These are phyloP conservation scores for Lasiodiplodia hormozganensis DNA, from an alignment of 2,329 filamentous ascomycete genomes.

Conservation along the genomic window DNA sequence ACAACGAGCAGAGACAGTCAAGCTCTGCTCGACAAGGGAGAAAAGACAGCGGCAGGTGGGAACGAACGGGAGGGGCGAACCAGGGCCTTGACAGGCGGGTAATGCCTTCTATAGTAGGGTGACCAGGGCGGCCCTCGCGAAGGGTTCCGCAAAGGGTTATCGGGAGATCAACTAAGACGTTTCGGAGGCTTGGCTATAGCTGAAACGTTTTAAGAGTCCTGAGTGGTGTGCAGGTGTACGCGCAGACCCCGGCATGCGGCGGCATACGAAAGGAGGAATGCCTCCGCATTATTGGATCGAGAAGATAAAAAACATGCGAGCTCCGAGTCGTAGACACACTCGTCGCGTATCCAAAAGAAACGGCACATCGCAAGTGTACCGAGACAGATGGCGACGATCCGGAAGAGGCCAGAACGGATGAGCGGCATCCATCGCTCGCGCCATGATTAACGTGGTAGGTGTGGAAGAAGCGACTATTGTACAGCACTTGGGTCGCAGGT, in stretches of 20 bases:
- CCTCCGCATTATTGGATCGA: slow-evolving; percentile 5
- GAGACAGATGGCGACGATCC: neutral
- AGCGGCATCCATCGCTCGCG: neutral
- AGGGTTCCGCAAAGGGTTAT: slow-evolving; percentile 18
- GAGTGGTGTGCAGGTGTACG: slow-evolving; percentile 21
- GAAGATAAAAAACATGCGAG: neutral
- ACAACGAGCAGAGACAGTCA: slow-evolving; percentile 17
- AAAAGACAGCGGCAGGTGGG: slow-evolving; percentile 7
- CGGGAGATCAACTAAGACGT: slow-evolving; percentile 20
- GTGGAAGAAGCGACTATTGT: neutral
- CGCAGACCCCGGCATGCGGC: slow-evolving; percentile 13
- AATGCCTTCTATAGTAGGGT: slow-evolving; percentile 27
- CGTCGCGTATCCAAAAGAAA: neutral
- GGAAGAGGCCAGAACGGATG: neutral
- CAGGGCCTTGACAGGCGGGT: slow-evolving; percentile 9
- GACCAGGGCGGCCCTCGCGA: slow-evolving; percentile 19
- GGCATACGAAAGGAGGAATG: slow-evolving; percentile 11
- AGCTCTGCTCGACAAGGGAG: slow-evolving; percentile 19
- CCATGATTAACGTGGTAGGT: neutral
- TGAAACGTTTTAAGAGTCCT: slow-evolving; percentile 27
- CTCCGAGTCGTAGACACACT: neutral
- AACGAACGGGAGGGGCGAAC: slow-evolving; percentile 19
- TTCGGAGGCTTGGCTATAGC: slow-evolving; percentile 25
- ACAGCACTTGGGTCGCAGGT: slow-evolving; percentile 8
- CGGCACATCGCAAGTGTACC: neutral